Evolutionary conservation across 192 early-diverging fungal genomes (phyloP), one percentile per base, ranked within the genome.

Genomic region (Pilobolus umbonatus): DNA sequence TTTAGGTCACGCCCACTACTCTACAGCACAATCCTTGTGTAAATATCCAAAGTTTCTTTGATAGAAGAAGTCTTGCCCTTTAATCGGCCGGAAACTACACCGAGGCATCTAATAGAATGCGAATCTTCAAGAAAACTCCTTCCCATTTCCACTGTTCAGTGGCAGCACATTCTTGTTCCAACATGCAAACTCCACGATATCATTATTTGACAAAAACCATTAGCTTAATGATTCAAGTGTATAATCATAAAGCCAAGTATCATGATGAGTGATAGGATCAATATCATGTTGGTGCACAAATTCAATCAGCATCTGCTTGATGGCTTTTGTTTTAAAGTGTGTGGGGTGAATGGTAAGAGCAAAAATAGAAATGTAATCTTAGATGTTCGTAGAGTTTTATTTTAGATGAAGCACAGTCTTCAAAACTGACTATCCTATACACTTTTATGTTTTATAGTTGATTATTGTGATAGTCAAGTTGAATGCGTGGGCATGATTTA

Each of bases 131-230:
- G 17, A 44, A 21, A 21, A 21, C 42, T 21, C 42, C 42, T 21
- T 44, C 42, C 42, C 15, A 44, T 44, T 44, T 44, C 4, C 17
- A 21, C 42, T 44, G 17, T 44, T 21, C 42, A 44, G 42, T 44
- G 42, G 42, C 17, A 44, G 42, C 42, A 44, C 17, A 44, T 44
- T 44, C 42, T 15, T 6, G 42, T n/a, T 44, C 42, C 3, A 44
- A 44, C 42, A 44, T 44, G 42, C 42, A 21, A 44, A 44, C 17
- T 44, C 8, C 42, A 44, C 42, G 7, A 44, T 44, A 44, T 44
- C 42, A 44, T 44, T 44, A 44, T 44, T 44, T 44, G 42, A 44
- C 22, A 44, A 21, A 44, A 44, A 44, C 42, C 17, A 44, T 44
- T 8, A n/a, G 42, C 17, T 44, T 8, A 21, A 44, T 44, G 17